Percentiles rank a stretch among this genome's conserved stretches.
phyloP scores from a whole-genome alignment of 169 alveolate species.

The Plasmodium gaboni region DNA sequence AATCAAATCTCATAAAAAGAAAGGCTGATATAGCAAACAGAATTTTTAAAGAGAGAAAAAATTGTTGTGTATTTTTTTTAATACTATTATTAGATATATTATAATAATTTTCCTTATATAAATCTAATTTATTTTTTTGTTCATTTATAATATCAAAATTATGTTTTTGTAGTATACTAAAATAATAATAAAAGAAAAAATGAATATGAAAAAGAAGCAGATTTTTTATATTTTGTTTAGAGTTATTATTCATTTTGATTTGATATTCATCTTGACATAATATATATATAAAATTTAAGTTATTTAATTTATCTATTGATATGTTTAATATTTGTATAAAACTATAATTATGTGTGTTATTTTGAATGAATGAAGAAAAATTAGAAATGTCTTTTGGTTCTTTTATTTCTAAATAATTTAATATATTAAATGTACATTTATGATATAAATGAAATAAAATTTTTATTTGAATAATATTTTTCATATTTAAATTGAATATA shows the following conservation, averaged over 20 bases:
- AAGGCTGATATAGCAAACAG: conserved; percentile 45
- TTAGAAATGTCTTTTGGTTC: background rate
- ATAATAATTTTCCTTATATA: conserved; percentile 42
- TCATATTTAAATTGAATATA: conserved; percentile 41
- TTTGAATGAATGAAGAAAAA: background rate
- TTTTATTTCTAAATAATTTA: conserved; percentile 13
- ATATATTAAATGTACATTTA: conserved; percentile 36
- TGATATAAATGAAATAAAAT: conserved; percentile 36
- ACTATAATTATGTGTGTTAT: conserved; percentile 13
- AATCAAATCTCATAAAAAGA: conserved; percentile 58
- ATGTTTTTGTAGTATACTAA: conserved; percentile 9
- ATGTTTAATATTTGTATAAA: conserved; percentile 4
- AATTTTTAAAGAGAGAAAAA: conserved; percentile 43
- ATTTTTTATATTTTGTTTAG: conserved; percentile 25
- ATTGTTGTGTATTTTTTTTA: conserved; percentile 7
- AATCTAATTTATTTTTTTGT: conserved; percentile 1
- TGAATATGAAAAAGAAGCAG: conserved; percentile 14
- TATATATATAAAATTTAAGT: conserved; percentile 35
- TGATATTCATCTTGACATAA: conserved; percentile 72
- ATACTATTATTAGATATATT: conserved; percentile 20
- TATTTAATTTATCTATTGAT: conserved; percentile 44
- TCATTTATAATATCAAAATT: background rate
- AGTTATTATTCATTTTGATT: conserved; percentile 1
- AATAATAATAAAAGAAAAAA: conserved; percentile 55
- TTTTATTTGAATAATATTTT: conserved; percentile 36